These are phyloP conservation scores for Candida mesenterica DNA, from an alignment of 1,139 yeast species.

Conservation along the genomic window DNA sequence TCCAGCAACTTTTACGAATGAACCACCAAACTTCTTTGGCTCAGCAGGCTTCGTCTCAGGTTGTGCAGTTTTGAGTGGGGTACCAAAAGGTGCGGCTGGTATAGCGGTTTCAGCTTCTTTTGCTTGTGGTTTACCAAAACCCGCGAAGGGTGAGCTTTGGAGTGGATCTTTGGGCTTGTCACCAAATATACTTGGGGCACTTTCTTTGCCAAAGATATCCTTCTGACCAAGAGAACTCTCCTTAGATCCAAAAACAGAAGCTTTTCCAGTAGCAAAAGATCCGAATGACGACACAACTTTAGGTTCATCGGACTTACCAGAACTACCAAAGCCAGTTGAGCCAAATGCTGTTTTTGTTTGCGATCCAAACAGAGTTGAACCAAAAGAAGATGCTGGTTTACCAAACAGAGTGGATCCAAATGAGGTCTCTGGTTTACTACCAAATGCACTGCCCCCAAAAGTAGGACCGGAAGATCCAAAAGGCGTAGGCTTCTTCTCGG, in stretches of 20 bases:
- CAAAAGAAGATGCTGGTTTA: slow-evolving; percentile 12
- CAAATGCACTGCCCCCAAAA: neutral
- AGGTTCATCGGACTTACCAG: neutral
- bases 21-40: neutral
- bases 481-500: neutral
- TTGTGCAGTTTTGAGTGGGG: neutral
- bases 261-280: neutral
- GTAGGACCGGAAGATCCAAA: neutral
- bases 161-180: too few relatives aligned
- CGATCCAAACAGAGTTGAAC: slow-evolving; percentile 15
- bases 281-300: slow-evolving; percentile 1
- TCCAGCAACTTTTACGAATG: neutral
- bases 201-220: too few relatives aligned
- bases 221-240: neutral
- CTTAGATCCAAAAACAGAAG: slow-evolving; percentile 16
- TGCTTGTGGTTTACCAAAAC: neutral
- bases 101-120: neutral
- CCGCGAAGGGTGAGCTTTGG: too few relatives aligned
- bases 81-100: neutral
- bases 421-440: neutral
- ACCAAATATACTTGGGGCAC: too few relatives aligned
- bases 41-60: neutral
- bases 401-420: slow-evolving; percentile 16
- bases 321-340: slow-evolving; percentile 8
- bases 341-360: slow-evolving; percentile 9